Percentiles rank a stretch among this genome's conserved stretches.
Conservation (phyloP, 345 rosid species). For the Balakata baccata region DNA sequence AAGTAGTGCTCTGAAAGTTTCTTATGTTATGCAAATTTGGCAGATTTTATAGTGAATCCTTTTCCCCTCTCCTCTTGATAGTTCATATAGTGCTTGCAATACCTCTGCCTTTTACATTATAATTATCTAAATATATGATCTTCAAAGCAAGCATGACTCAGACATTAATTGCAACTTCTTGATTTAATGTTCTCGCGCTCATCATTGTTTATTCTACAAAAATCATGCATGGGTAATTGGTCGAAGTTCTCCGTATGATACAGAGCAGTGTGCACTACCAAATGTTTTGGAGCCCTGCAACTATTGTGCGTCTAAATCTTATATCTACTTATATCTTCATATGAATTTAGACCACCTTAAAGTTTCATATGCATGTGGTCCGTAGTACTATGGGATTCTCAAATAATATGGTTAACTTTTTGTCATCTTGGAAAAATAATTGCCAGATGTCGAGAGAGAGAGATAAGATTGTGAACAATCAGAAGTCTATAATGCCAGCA, state of each 20-base stretch:
- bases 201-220: not conserved
- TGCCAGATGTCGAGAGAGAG: constrained; percentile 67
- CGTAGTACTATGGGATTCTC: not conserved
- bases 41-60: not conserved
- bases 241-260: not conserved
- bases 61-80: no score
- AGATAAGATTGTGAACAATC: constrained; percentile 45
- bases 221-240: not conserved
- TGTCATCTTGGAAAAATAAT: not conserved
- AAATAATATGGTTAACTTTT: no score
- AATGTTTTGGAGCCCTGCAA: not conserved
- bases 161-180: not conserved
- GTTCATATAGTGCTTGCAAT: not conserved
- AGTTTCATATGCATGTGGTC: not conserved
- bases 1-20: constrained; percentile 18
- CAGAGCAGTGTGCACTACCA: not conserved
- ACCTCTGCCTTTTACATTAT: not conserved
- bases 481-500: constrained; percentile 60
- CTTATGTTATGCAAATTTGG: not conserved
- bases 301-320: not conserved
- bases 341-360: not conserved
- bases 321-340: not conserved
- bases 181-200: not conserved
- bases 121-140: constrained; percentile 7
- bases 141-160: not conserved